phyloP scores from a whole-genome alignment of 202 grass and related monocot genomes.

The Setaria italica region DNA sequence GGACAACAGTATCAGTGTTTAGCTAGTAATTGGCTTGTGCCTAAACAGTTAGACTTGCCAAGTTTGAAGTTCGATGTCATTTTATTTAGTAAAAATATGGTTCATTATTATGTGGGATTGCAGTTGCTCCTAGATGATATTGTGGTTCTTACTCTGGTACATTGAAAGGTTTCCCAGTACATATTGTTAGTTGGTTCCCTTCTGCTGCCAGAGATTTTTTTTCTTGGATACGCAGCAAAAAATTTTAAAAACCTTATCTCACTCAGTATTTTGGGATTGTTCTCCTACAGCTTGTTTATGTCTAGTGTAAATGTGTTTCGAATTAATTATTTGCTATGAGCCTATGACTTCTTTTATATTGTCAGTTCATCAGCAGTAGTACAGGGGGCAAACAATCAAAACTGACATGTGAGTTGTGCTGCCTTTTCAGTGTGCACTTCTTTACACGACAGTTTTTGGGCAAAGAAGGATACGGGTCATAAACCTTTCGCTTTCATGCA shows the following conservation, averaged over 20 bases:
- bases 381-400: neutral
- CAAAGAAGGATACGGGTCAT: constrained; percentile 90
- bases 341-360: neutral
- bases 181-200: neutral
- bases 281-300: constrained; percentile 3
- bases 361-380: neutral
- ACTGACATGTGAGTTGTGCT: constrained; percentile 31
- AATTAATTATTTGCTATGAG: neutral
- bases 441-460: constrained; percentile 82
- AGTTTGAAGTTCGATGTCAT: neutral
- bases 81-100: neutral
- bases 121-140: neutral
- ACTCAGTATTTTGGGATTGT: neutral
- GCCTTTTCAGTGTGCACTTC: constrained; percentile 83
- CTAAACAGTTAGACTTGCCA: neutral
- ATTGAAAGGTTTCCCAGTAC: neutral
- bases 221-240: neutral
- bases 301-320: neutral
- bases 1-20: neutral
- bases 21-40: neutral
- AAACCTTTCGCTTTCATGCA: constrained; percentile 90
- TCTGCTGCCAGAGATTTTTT: neutral
- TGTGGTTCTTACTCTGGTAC: constrained; percentile 7
- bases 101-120: neutral
- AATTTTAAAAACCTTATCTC: neutral